phyloP scores from a whole-genome alignment of 1,139 yeast genomes.

The Pichia sp. region DNA sequence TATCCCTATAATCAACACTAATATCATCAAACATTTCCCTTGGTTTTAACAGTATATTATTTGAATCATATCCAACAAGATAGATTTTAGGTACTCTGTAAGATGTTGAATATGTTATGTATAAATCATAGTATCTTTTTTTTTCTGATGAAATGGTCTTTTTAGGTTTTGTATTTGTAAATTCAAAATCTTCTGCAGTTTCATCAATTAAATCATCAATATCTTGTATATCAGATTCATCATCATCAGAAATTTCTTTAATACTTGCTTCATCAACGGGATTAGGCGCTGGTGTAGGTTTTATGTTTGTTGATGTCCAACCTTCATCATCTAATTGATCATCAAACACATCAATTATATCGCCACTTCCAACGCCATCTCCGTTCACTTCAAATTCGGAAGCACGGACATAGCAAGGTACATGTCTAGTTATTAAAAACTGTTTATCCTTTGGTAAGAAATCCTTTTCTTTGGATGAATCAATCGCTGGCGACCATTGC shows the following conservation, averaged over 20 bases:
- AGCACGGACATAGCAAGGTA: conserved; percentile 79
- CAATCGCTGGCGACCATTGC: conserved; percentile 74
- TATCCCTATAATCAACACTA: conserved; percentile 82
- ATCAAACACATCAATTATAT: background rate
- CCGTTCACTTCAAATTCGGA: conserved; percentile 40
- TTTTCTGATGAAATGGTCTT: conserved; percentile 13
- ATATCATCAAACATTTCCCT: conserved; percentile 93
- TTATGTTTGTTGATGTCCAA: conserved; percentile 39
- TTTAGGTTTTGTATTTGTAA: conserved; percentile 24
- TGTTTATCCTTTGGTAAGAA: conserved; percentile 86
- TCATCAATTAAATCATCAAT: conserved; percentile 22
- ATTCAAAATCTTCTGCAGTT: conserved; percentile 20
- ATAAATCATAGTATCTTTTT: conserved; percentile 73
- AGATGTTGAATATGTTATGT: conserved; percentile 87
- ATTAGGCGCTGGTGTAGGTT: background rate
- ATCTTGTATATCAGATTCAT: conserved; percentile 13
- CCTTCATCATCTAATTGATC: conserved; percentile 40
- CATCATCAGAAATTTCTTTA: conserved; percentile 14
- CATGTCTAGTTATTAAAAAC: conserved; percentile 78
- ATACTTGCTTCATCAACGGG: conserved; percentile 9
- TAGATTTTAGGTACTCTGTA: conserved; percentile 95
- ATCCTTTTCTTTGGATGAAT: conserved; percentile 52
- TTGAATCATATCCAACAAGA: conserved; percentile 75
- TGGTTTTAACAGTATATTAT: conserved; percentile 84
- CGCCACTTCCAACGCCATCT: conserved; percentile 8